phyloP scores from a whole-genome alignment of 1,284 basidiomycete genomes.

The Cutaneotrichosporon spelunceum region DNA sequence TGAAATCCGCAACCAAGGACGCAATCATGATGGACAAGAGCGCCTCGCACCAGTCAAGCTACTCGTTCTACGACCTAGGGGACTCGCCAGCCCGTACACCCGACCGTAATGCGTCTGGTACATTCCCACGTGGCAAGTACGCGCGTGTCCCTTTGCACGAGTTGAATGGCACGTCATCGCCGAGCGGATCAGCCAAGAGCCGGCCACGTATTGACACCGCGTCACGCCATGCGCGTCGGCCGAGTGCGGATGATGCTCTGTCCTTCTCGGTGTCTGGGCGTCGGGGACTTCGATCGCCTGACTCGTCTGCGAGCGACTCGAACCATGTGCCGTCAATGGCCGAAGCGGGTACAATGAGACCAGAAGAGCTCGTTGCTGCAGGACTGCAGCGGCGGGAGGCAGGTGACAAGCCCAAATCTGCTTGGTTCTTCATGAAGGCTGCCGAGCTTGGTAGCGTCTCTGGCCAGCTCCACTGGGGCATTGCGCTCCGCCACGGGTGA shows the following conservation, averaged over 20 bases:
- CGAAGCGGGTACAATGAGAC: conserved; percentile 8
- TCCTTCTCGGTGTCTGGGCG: background rate
- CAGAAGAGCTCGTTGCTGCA: conserved; percentile 29
- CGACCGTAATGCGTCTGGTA: background rate
- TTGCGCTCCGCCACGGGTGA: conserved; percentile 45
- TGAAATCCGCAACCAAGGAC: conserved; percentile 33
- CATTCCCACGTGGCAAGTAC: conserved; percentile 30
- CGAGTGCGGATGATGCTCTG: background rate
- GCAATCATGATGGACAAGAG: background rate
- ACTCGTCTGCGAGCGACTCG: background rate
- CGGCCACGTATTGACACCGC: background rate
- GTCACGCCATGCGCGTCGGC: background rate
- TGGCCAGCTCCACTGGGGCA: conserved; percentile 47
- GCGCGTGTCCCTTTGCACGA: conserved; percentile 27
- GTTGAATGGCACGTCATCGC: conserved; percentile 5
- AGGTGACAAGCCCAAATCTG: conserved; percentile 44
- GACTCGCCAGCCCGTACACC: conserved; percentile 7
- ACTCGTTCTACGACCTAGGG: conserved; percentile 43
- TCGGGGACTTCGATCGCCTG: too few relatives aligned
- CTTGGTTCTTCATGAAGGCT: conserved; percentile 49
- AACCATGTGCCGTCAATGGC: background rate
- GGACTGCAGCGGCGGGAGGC: conserved; percentile 40
- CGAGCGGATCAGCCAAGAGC: background rate
- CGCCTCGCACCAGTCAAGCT: conserved; percentile 22
- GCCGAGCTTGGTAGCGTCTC: conserved; percentile 45